These are phyloP conservation scores for Globisporangium uncinulatum DNA, from an alignment of 352 stramenopile species.

Conservation along the genomic window DNA sequence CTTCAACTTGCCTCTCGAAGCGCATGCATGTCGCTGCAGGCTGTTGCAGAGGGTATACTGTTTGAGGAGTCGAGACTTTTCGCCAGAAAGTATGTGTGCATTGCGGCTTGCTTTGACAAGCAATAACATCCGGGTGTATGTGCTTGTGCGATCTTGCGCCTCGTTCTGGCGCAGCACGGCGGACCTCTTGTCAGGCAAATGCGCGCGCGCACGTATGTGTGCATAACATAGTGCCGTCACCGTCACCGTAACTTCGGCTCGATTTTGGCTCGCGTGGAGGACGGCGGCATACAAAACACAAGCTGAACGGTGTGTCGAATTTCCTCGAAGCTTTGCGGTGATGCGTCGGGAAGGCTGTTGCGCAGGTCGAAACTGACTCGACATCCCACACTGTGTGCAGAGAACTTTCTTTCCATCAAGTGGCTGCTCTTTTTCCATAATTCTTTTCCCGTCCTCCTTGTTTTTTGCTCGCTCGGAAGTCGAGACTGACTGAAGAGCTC, in stretches of 20 bases:
- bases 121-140: too few species aligned
- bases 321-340: conserved; percentile 6
- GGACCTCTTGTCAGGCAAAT: too few species aligned
- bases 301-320: conserved; percentile 11
- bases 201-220: background rate
- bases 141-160: too few species aligned
- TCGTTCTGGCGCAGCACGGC: too few species aligned
- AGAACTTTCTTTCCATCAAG: background rate
- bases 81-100: too few species aligned
- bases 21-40: background rate
- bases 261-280: background rate
- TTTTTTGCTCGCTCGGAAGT: too few species aligned
- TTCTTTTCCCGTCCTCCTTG: too few species aligned
- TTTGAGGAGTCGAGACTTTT: conserved; percentile 2
- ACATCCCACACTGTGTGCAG: conserved; percentile 1
- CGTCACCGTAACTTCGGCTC: too few species aligned
- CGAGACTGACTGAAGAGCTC: too few species aligned
- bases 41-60: background rate
- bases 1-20: background rate
- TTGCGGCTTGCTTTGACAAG: too few species aligned
- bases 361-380: conserved; percentile 4
- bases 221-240: background rate
- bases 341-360: background rate
- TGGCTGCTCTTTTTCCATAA: background rate
- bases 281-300: conserved; percentile 3